A percentile compares a stretch with the other conserved stretches of the same genome.
Conservation (phyloP, 2,329 filamentous ascomycete species). For the Fusarium humuli region DNA sequence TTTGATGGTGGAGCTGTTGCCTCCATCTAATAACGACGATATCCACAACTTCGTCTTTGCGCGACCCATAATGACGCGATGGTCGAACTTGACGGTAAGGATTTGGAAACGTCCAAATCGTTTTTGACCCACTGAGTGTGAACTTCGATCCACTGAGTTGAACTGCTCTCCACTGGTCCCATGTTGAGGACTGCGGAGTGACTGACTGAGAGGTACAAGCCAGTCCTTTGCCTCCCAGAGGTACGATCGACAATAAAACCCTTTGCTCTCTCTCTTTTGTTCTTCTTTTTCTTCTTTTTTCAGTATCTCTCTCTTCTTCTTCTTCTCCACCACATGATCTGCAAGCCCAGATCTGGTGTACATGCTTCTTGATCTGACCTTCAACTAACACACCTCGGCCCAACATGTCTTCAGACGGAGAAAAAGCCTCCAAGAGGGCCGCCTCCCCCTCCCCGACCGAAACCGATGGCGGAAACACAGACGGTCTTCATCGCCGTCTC, state of each 20-base stretch:
- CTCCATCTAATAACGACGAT: constrained; percentile 23
- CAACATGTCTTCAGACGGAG: constrained; percentile 35
- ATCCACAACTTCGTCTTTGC: constrained; percentile 27
- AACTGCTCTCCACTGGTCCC: background rate
- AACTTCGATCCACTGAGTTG: background rate
- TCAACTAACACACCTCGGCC: constrained; percentile 11
- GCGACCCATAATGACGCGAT: constrained; percentile 39
- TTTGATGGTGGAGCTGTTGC: constrained; percentile 33
- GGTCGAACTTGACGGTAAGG: constrained; percentile 14
- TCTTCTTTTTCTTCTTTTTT: background rate
- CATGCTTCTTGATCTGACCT: constrained; percentile 4
- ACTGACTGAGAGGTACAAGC: background rate
- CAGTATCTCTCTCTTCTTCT: background rate
- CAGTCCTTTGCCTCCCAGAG: background rate
- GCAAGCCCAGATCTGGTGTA: constrained; percentile 13
- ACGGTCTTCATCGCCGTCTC: constrained; percentile 39
- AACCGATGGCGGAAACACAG: constrained; percentile 22
- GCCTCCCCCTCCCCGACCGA: constrained; percentile 8
- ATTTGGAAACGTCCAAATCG: constrained; percentile 5
- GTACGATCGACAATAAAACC: constrained; percentile 21
- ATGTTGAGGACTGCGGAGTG: constrained; percentile 6
- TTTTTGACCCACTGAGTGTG: constrained; percentile 25
- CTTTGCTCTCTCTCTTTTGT: constrained; percentile 9
- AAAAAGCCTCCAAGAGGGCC: constrained; percentile 31
- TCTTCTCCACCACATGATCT: constrained; percentile 16